Evolutionary conservation across 1,284 basidiomycete species (phyloP), one percentile per base, ranked within the genome.

Genomic region (Tilletia horrida): DNA sequence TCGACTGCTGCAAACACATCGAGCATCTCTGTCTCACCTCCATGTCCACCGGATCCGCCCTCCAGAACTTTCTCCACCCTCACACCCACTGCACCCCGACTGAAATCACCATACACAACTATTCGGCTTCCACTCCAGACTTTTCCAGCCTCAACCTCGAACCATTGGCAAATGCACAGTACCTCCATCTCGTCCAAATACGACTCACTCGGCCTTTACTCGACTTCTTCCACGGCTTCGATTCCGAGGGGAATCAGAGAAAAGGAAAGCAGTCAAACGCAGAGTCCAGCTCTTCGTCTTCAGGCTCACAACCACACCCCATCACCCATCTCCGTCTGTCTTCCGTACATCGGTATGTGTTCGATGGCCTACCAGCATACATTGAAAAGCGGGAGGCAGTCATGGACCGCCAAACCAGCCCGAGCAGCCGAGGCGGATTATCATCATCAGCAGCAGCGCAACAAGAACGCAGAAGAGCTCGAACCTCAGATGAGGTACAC

Each of bases 221-320:
- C 55, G 55, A 59, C 27, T 59, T 59, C 55, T 59, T 59, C 27
- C 55, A 59, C 27, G 29, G 55, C 31, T 18, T 59, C 52, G 14
- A 25, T n/a, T 13, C 13, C n/a, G 47, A 48, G 25, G 47, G 18
- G 25, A 23, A 7, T n/a, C n/a, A 48, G 25, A n/a, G n/a, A n/a
- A 18, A 48, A 7, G 47, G 7, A 11, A 18, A 48, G 18, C n/a
- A 18, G 25, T 16, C 18, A 16, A 23, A 48, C n/a, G 9, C 8
- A 18, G 23, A 55, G 52, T n/a, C n/a, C n/a, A n/a, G n/a, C 45
- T 23, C 18, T 4, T 48, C 45, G 21, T 23, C 16, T 4, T 18
- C 45, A n/a, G 6, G 7, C 4, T n/a, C 45, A 48, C 55, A 8
- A 14, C 55, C 27, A 25, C 55, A 59, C 21, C 55, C 55, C 2